Base-by-base conservation (phyloP, 305 asterid genomes). In the Petunia hybrid region DNA sequence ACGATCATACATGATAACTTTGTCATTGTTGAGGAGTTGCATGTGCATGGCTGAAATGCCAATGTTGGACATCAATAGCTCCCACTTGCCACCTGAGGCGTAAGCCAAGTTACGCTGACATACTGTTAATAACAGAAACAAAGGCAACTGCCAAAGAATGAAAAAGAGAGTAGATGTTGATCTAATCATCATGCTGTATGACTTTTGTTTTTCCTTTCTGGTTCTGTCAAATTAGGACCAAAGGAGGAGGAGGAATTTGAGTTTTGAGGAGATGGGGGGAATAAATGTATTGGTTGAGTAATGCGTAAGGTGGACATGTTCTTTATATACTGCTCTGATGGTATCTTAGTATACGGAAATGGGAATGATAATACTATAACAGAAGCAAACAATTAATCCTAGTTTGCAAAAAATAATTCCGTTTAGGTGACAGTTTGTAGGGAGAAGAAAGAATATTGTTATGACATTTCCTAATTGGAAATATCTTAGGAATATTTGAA, bases 1-100 rank as follows among this genome's bases (percentile, higher is more conserved):
- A 13, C 85, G 78, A 22, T 82, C 85, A 35, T 12, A 82, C 10
- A 82, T 82, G 75, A 82, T 73, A 4, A 82, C 85, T 39, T 41
- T 71, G 61, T 82, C 85, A 8, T 68, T 82, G 79, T 78, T 43
- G n/a, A 77, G 80, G n/a, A 80, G 83, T 70, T 80, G 83, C 74
- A 80, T 80, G 74, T 80, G 83, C 83, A 80, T 80, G 79, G 83
- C 79, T 60, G 79, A 42, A 4, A 80, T 80, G 67, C 83, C 83
- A 9, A 80, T 71, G 68, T 38, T 80, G 42, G 83, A 38, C 7
- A 16, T 5, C 1, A 80, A 73, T 6, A 80, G 51, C 16, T 80
- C 51, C 76, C 76, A 69, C 38, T 69, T 69, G 13, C 76, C 76
- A 35, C 76, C 76, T 55, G 80, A 81, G 42, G 84, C 61, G 14